Evolutionary conservation across 805 yeast species (phyloP), one percentile per base, ranked within the genome.

Genomic region (Hanseniaspora guilliermondii): DNA sequence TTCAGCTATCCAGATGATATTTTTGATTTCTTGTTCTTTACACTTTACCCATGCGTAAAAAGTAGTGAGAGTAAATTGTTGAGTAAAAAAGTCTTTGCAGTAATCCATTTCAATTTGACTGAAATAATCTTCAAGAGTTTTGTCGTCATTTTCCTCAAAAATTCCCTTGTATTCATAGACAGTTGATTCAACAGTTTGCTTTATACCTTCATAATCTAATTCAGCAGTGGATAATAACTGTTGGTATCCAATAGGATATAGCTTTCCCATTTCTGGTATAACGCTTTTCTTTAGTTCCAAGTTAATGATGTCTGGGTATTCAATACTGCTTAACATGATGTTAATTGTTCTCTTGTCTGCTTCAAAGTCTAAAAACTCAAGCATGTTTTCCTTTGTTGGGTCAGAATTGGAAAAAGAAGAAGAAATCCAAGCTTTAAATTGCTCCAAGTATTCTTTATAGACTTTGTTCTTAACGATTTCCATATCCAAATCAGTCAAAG

Each of bases 1-100:
- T 73, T 93, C 99, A 49, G 97, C 96, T 56, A 93, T 91, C 99
- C 99, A 93, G n/a, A 97, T 87, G 60, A 93, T 84, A 68, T 93
- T 93, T 70, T 98, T 79, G 57, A 94, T 80, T 70, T 93, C 99
- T 71, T 94, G 98, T 70, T 93, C 98, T 65, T 85, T 85, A 17
- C 96, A 83, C 70, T 87, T 85, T 65, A 94, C 78, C 95, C 96
- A 93, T 6, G 96, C 96, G 93, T 96, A 93, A 55, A 93, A 75
- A 2, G 96, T 84, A 38, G 88, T 78, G 62, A 85, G 78, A 17
- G 96, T 81, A 69, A 93, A 93, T 69, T 91, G 97, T 71, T 93
- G 98, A 35, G 98, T 89, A 69, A 93, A 88, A 0, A 96, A 96
- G 65, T 84, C 82, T 64, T 82, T 85, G 70, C 96, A 89, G 57